These are phyloP conservation scores for Hyphopichia wangnamkhiaoensis DNA, from an alignment of 1,139 yeast genomes.

Conservation along the genomic window DNA sequence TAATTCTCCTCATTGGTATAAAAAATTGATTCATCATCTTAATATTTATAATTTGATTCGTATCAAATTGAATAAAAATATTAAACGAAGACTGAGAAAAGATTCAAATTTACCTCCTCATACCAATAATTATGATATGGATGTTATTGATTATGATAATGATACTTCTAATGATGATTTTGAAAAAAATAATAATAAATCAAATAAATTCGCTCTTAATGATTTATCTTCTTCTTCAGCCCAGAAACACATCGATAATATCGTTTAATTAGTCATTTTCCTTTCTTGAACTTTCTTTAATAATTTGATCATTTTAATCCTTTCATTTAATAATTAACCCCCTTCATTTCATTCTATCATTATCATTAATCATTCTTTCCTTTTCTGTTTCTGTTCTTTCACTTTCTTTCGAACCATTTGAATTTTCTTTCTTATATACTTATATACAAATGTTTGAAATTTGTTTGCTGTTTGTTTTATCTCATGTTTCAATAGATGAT, in stretches of 20 bases:
- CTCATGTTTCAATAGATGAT: too few species aligned
- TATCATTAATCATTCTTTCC: not conserved
- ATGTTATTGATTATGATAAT: constrained; percentile 2
- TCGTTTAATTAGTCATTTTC: not conserved
- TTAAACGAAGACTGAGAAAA: constrained; percentile 50
- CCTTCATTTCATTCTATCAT: not conserved
- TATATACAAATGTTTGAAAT: too few species aligned
- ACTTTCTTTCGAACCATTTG: not conserved
- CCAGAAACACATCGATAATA: not conserved
- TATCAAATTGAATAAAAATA: constrained; percentile 14
- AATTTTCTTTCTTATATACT: not conserved
- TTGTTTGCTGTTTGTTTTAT: too few species aligned
- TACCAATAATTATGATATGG: constrained; percentile 18
- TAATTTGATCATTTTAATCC: not conserved
- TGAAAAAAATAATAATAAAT: not conserved
- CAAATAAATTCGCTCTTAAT: too few species aligned
- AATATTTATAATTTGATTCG: constrained; percentile 11
- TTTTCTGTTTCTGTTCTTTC: too few species aligned
- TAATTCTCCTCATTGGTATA: constrained; percentile 17
- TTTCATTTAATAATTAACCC: not conserved
- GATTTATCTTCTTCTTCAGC: too few species aligned
- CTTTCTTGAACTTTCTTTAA: not conserved
- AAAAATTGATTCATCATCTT: constrained; percentile 14
- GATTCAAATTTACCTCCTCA: constrained; percentile 53
- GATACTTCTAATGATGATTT: not conserved